Conservation (phyloP, 2,329 filamentous ascomycete species). For the Pseudodiploospora longispora region DNA sequence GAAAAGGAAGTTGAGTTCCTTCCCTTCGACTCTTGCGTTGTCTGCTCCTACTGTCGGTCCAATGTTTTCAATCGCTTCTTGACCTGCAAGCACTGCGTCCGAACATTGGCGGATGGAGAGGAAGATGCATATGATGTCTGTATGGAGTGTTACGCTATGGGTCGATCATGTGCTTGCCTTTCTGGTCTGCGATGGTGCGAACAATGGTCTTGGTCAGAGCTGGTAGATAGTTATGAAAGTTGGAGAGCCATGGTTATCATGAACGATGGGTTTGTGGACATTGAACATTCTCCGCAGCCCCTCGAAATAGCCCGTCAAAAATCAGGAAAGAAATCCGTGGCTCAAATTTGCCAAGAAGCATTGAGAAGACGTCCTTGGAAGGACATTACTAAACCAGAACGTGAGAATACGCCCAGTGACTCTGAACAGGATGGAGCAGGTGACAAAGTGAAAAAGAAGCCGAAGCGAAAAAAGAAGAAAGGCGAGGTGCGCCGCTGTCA, state of each 20-base stretch:
- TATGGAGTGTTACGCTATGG: conserved; percentile 98
- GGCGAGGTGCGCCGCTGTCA: conserved; percentile 61
- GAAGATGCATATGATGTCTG: conserved; percentile 92
- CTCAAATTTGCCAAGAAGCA: conserved; percentile 91
- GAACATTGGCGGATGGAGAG: conserved; percentile 54
- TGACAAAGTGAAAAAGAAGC: conserved; percentile 52
- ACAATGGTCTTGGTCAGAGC: conserved; percentile 78
- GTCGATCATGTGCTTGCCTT: conserved; percentile 81
- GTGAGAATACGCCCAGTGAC: conserved; percentile 37
- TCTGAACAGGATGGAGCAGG: conserved; percentile 54
- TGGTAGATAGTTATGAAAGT: conserved; percentile 68
- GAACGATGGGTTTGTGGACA: conserved; percentile 59
- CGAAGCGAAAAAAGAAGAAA: conserved; percentile 44
- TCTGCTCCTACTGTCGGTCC: conserved; percentile 88
- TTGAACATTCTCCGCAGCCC: conserved; percentile 58
- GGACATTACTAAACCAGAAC: conserved; percentile 60
- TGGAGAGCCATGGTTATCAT: conserved; percentile 76
- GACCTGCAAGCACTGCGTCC: conserved; percentile 78
- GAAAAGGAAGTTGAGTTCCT: conserved; percentile 68
- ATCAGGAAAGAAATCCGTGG: conserved; percentile 68
- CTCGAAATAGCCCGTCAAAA: conserved; percentile 62
- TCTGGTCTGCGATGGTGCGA: conserved; percentile 86
- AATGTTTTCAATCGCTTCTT: conserved; percentile 98
- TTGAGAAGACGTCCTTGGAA: conserved; percentile 71
- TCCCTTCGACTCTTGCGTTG: conserved; percentile 82